phyloP scores from a whole-genome alignment of 225 moss, liverwort and hornwort genomes.

The Bryum argenteum region DNA sequence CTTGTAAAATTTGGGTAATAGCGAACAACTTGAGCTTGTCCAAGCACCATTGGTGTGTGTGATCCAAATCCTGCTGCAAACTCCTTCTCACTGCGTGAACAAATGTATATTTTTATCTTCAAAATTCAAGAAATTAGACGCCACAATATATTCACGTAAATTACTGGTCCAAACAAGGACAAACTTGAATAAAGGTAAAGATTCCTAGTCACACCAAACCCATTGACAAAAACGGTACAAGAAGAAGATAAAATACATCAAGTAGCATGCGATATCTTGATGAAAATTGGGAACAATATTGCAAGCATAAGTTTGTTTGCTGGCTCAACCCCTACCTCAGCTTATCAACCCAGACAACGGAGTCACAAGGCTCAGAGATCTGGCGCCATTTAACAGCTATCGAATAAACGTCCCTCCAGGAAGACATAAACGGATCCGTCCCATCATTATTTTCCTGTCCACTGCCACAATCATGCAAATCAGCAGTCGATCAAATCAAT shows the following conservation, averaged over 20 bases:
- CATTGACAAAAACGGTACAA: slow-evolving; percentile 16
- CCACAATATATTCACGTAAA: slow-evolving; percentile 8
- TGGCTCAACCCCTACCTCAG: slow-evolving; percentile 54
- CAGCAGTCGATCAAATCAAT: slow-evolving; percentile 7
- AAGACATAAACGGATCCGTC: slow-evolving; percentile 62
- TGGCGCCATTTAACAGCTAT: slow-evolving; percentile 89
- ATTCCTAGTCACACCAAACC: slow-evolving; percentile 5
- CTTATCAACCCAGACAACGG: slow-evolving; percentile 91
- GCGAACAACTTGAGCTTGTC: slow-evolving; percentile 80
- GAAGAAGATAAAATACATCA: slow-evolving; percentile 6
- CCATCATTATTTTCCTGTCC: slow-evolving; percentile 58
- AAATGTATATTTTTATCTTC: neutral
- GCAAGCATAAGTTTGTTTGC: slow-evolving; percentile 2
- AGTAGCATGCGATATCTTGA: slow-evolving; percentile 7
- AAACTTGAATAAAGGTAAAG: slow-evolving; percentile 16
- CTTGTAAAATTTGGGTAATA: slow-evolving; percentile 79
- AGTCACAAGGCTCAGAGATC: slow-evolving; percentile 88
- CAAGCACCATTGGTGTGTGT: slow-evolving; percentile 86
- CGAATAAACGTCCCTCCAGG: slow-evolving; percentile 80
- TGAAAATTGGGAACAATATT: neutral
- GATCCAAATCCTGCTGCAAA: slow-evolving; percentile 86
- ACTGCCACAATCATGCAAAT: slow-evolving; percentile 41
- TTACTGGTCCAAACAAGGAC: neutral
- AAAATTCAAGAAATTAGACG: slow-evolving; percentile 8
- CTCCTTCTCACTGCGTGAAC: slow-evolving; percentile 71